phyloP scores from a whole-genome alignment of 495 filamentous ascomycete species.

The Neurospora africana region DNA sequence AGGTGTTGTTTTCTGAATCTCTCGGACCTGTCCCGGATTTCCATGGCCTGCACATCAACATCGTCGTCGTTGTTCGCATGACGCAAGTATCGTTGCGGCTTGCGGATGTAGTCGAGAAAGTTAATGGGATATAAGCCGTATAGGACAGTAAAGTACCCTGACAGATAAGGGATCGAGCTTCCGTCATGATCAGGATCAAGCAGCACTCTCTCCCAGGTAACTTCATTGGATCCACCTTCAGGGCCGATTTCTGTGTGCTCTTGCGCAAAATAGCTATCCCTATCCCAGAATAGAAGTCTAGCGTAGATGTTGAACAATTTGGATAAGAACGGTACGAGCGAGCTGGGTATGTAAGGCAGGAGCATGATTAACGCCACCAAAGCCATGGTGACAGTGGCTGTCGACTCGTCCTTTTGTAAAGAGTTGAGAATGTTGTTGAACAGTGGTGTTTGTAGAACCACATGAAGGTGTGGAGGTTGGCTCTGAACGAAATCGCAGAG shows the following conservation, averaged over 20 bases:
- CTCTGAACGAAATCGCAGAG: conserved; percentile 54
- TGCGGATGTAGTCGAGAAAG: conserved; percentile 65
- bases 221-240: conserved; percentile 12
- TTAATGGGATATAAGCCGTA: conserved; percentile 75
- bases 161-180: conserved; percentile 55
- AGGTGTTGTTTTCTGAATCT: conserved; percentile 55
- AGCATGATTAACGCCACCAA: conserved; percentile 63
- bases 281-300: conserved; percentile 63
- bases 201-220: conserved; percentile 49
- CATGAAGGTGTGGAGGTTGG: conserved; percentile 61
- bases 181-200: conserved; percentile 47
- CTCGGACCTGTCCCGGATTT: conserved; percentile 59
- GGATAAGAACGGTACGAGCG: conserved; percentile 49
- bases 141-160: conserved; percentile 67
- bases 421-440: conserved; percentile 57
- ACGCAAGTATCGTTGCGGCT: conserved; percentile 59
- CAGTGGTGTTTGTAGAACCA: conserved; percentile 54
- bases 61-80: conserved; percentile 54
- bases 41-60: conserved; percentile 58
- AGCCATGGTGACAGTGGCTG: conserved; percentile 54
- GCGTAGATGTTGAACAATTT: conserved; percentile 68
- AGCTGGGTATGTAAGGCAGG: conserved; percentile 61
- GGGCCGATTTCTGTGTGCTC: conserved; percentile 22
- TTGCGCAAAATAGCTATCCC: conserved; percentile 27
- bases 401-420: conserved; percentile 60